Evolutionary conservation across 495 filamentous ascomycete species (phyloP).

Genomic region (Letharia lupina): DNA sequence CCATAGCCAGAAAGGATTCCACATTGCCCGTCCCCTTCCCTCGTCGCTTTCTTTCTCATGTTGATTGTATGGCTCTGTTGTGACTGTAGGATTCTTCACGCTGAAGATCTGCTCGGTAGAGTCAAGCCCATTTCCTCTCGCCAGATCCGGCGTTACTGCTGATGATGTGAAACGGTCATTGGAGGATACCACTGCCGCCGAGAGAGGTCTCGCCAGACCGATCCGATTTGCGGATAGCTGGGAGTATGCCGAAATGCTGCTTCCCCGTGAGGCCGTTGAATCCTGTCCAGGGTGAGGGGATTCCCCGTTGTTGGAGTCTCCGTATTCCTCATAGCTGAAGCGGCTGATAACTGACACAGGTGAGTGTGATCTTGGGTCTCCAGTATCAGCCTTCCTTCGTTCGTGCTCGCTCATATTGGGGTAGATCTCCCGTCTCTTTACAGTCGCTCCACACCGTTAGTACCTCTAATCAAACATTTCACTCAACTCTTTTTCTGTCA

Average conservation of each 20-base stretch:
- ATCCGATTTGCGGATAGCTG: not conserved
- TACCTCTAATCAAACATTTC: not conserved
- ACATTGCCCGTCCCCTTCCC: not conserved
- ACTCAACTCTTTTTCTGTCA: not conserved
- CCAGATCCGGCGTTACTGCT: not conserved
- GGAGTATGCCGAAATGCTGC: conserved; percentile 2
- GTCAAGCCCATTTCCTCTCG: not conserved
- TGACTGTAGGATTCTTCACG: not conserved
- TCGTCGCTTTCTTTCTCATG: not conserved
- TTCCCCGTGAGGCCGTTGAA: not conserved
- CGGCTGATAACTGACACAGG: not conserved
- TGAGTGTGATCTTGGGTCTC: not conserved
- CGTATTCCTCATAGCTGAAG: not conserved
- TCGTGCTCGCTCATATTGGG: not conserved
- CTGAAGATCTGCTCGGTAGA: not conserved
- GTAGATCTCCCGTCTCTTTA: not conserved
- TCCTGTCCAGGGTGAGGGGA: not conserved
- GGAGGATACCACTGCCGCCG: not conserved
- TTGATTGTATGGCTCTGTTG: not conserved
- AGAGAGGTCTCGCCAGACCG: not conserved
- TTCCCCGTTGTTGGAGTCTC: not conserved
- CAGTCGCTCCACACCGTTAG: not conserved
- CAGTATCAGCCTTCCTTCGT: not conserved
- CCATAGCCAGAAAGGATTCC: conserved; percentile 4
- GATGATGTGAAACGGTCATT: conserved; percentile 2